Base-by-base conservation (phyloP, 1,139 yeast genomes). In the Yueomyces sp. region DNA sequence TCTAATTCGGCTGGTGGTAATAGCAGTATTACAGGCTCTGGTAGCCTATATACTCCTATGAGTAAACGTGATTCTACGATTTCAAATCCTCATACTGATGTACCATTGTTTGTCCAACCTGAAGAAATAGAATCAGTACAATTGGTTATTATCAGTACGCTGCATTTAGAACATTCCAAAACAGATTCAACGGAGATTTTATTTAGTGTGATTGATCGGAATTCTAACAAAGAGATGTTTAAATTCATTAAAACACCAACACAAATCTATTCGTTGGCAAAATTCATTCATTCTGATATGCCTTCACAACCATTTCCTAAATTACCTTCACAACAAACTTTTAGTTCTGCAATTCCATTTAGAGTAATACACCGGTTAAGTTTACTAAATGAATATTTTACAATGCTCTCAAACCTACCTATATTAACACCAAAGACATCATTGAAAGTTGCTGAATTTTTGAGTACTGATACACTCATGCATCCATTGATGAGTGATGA, bases 141-240 rank as follows among this genome's bases (percentile, higher is more conserved):
- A 19, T 72, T 86, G 4, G 69, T 67, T 26, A 73, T 85, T 5
- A 66, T 76, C 4, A 74, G 78, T 46, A 76, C 85, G 9, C 63
- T 84, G 41, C 66, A 74, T 44, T 57, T 59, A 49, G 50, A 72
- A 62, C 65, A 66, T 49, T 47, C 68, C 1, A 83, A 76, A 39
- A 83, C 78, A 36, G 77, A 82, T 4, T 35, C 36, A 28, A 3
- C 27, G 11, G 25, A 12, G 5, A 69, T 79, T 19, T 68, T 83
- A 1, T 66, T 85, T 39, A 72, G 79, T 2, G 73, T 81, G 3
- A 65, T 70, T 31, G 91, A 83, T 54, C 67, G 76, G 33, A 74
- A 66, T 5, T 64, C 80, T 1, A 67, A 66, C 29, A 78, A 78
- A 51, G 86, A 78, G 54, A 73, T 82, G 70, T 85, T 93, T 84